Evolutionary conservation across 257 asterid species (phyloP), one percentile per base, ranked within the genome.

Genomic region (Voacanga thouarsii): DNA sequence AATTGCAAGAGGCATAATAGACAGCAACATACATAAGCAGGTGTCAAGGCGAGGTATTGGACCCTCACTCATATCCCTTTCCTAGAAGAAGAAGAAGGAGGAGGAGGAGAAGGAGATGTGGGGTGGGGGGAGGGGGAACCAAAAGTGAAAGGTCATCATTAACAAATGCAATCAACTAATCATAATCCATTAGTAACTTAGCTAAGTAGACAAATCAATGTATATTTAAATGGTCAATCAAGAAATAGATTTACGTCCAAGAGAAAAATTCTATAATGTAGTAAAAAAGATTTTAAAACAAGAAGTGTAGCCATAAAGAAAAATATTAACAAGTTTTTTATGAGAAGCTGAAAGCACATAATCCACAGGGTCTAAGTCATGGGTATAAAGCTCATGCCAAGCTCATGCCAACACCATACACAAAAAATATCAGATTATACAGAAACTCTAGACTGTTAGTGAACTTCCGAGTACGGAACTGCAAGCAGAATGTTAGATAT

Each of bases 11-110:
- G 92, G 89, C 76, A 95, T 74, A 57, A 91, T 83, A 80, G 98
- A 96, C 86, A 96, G 79, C 83, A 96, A 78, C 95, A 92, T 47
- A 88, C 98, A 96, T 86, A 96, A 90, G 86, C 98, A 90, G 72
- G 96, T 93, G 82, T 96, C 97, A 69, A 92, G 84, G 83, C 97
- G 96, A 75, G 97, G 98, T 82, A 89, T 91, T 71, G 98, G 97
- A 57, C 97, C 97, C 84, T 92, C 99, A 82, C 93, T 86, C 75
- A 96, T 86, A 89, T 96, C 92, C 83, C 96, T 89, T 88, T 96
- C 97, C 99, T 96, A 87, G 65, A n/a, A n/a, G n/a, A n/a, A n/a
- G n/a, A n/a, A n/a, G n/a, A n/a, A n/a, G n/a, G n/a, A n/a, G n/a
- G n/a, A n/a, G n/a, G n/a, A n/a, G n/a, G n/a, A n/a, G n/a, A n/a